These are phyloP conservation scores for Plenodomus lindquistii DNA, from an alignment of 2,329 filamentous ascomycete species.

Conservation along the genomic window DNA sequence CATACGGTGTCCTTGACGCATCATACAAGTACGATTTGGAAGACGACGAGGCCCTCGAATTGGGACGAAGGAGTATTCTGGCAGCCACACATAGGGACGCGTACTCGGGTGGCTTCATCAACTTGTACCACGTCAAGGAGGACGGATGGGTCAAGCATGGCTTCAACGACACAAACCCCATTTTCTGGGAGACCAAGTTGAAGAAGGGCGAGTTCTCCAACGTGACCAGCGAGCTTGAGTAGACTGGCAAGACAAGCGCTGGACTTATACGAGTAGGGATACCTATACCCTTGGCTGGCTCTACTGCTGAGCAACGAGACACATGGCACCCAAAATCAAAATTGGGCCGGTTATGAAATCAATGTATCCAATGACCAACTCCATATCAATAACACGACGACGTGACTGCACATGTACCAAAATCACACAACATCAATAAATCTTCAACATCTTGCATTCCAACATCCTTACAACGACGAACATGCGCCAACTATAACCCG, in stretches of 20 bases:
- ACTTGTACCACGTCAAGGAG: constrained; percentile 98
- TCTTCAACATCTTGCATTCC: too few species aligned
- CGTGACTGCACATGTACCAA: too few species aligned
- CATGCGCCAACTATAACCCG: too few species aligned
- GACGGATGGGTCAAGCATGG: constrained; percentile 98
- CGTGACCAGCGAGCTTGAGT: constrained; percentile 78
- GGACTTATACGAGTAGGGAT: neutral
- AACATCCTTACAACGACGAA: too few species aligned
- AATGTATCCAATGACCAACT: too few species aligned
- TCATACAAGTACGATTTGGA: constrained; percentile 90
- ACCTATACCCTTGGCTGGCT: neutral
- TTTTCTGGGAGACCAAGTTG: constrained; percentile 99
- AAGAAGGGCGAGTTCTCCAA: constrained; percentile 98
- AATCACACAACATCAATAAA: too few species aligned
- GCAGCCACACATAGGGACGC: constrained; percentile 96
- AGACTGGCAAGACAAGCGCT: constrained; percentile 15
- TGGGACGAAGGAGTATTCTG: constrained; percentile 89
- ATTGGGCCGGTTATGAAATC: too few species aligned
- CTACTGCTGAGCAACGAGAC: neutral
- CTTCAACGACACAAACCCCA: constrained; percentile 96
- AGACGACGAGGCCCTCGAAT: constrained; percentile 85
- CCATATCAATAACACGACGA: too few species aligned
- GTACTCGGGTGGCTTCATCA: constrained; percentile 98
- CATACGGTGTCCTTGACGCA: constrained; percentile 95
- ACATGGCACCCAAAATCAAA: too few species aligned